phyloP scores from a whole-genome alignment of 108 stramenopile species.

The Cyclotella sp. region DNA sequence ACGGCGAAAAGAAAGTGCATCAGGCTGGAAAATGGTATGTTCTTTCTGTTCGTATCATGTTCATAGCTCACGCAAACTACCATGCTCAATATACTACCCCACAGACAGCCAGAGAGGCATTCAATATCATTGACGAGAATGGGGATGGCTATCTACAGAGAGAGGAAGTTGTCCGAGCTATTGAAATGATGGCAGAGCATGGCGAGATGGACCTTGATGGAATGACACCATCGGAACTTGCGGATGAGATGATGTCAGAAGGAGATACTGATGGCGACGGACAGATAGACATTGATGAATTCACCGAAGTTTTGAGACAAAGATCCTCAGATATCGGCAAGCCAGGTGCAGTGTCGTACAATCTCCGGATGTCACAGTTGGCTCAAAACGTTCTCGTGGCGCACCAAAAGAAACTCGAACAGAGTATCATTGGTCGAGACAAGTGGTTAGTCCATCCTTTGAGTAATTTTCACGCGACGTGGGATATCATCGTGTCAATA shows the following conservation, averaged over 20 bases:
- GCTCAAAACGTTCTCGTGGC: conserved; percentile 54
- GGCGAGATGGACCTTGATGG: conserved; percentile 44
- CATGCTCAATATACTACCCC: background rate
- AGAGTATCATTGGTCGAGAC: conserved; percentile 43
- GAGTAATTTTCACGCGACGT: conserved; percentile 45
- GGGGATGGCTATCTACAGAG: conserved; percentile 58
- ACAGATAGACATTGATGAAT: conserved; percentile 59
- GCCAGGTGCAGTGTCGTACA: conserved; percentile 19
- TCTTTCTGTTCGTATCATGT: background rate
- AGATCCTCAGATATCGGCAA: conserved; percentile 10
- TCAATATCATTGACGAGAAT: conserved; percentile 60
- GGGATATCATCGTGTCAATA: conserved; percentile 60
- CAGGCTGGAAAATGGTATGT: conserved; percentile 37
- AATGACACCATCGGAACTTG: conserved; percentile 30
- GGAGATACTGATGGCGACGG: conserved; percentile 61
- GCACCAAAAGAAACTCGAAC: conserved; percentile 60
- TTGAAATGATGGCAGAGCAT: conserved; percentile 51
- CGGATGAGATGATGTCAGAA: conserved; percentile 57
- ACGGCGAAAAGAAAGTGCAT: conserved; percentile 2
- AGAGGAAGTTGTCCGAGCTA: conserved; percentile 57
- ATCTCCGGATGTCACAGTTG: conserved; percentile 54
- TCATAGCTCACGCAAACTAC: background rate
- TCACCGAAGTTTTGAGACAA: conserved; percentile 48
- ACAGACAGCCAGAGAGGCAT: conserved; percentile 60
- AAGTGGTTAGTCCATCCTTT: conserved; percentile 61